Percentiles rank a stretch among this genome's conserved stretches.
phyloP scores from a whole-genome alignment of 1,284 basidiomycete genomes.

The Papiliotrema terrestris region DNA sequence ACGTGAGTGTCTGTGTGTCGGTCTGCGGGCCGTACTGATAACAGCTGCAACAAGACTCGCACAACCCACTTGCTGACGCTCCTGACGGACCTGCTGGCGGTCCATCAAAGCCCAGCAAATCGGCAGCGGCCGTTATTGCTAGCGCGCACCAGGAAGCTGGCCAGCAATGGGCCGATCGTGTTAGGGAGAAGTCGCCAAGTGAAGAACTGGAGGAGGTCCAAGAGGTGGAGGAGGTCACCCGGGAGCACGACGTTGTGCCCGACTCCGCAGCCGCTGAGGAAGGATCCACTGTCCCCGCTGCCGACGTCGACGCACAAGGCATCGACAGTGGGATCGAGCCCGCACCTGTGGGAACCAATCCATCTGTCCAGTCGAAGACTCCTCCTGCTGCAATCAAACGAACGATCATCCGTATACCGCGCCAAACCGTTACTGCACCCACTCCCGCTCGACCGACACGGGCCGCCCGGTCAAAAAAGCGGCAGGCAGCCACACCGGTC shows the following conservation, averaged over 20 bases:
- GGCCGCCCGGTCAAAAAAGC: not conserved
- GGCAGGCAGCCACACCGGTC: not conserved
- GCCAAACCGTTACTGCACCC: not conserved
- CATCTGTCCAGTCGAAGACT: not conserved
- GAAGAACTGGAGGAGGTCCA: not conserved
- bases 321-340: not conserved
- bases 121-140: slow-evolving; percentile 30
- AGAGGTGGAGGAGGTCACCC: not conserved
- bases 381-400: not conserved
- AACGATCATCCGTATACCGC: too few species aligned
- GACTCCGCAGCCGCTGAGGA: not conserved
- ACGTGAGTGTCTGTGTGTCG: slow-evolving; percentile 17
- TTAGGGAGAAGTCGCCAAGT: slow-evolving; percentile 3
- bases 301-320: not conserved
- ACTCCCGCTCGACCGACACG: not conserved
- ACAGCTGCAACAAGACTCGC: slow-evolving; percentile 30
- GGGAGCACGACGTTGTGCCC: not conserved
- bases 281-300: not conserved
- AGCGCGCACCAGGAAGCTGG: slow-evolving; percentile 17
- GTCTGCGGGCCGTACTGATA: not conserved
- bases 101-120: slow-evolving; percentile 6
- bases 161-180: not conserved
- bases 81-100: not conserved
- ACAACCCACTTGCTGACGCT: slow-evolving; percentile 34
- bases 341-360: not conserved